phyloP scores from a whole-genome alignment of 768 basidiomycete genomes.

The Dioszegia hungarica region DNA sequence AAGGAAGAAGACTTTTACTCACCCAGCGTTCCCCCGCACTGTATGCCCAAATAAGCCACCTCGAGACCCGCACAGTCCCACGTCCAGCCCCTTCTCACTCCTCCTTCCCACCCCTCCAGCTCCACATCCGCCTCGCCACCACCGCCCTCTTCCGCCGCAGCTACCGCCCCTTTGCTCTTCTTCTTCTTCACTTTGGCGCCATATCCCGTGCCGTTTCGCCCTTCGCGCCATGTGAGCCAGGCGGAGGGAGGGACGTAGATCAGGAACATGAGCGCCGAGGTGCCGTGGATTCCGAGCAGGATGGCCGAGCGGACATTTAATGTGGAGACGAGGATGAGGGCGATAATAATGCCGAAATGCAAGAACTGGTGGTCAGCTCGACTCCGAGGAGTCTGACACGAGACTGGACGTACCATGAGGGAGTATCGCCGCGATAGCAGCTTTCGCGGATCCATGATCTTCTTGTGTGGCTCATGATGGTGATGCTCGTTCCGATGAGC shows the following conservation, averaged over 20 bases:
- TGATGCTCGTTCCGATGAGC: no score
- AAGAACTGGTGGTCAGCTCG: background rate
- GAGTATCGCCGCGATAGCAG: background rate
- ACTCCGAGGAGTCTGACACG: background rate
- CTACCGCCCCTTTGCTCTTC: background rate
- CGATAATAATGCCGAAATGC: background rate
- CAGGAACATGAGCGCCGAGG: background rate
- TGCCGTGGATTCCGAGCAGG: background rate
- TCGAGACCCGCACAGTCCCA: constrained; percentile 6
- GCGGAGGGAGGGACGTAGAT: constrained; percentile 2
- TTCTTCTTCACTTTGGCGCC: background rate
- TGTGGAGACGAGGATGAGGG: background rate
- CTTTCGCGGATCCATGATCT: constrained; percentile 1
- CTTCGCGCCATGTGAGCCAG: background rate
- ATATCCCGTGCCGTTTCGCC: background rate
- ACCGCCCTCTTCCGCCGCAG: background rate
- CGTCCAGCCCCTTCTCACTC: background rate
- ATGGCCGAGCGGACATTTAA: constrained; percentile 6
- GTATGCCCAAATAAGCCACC: background rate
- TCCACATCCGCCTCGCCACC: background rate
- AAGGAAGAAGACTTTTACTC: background rate
- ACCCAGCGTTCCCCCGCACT: constrained; percentile 4
- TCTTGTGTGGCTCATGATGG: background rate
- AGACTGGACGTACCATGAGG: background rate
- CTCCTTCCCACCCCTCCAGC: background rate